Conservation (phyloP, 139 green algal species). For the Chlamydomonas eustigma region DNA sequence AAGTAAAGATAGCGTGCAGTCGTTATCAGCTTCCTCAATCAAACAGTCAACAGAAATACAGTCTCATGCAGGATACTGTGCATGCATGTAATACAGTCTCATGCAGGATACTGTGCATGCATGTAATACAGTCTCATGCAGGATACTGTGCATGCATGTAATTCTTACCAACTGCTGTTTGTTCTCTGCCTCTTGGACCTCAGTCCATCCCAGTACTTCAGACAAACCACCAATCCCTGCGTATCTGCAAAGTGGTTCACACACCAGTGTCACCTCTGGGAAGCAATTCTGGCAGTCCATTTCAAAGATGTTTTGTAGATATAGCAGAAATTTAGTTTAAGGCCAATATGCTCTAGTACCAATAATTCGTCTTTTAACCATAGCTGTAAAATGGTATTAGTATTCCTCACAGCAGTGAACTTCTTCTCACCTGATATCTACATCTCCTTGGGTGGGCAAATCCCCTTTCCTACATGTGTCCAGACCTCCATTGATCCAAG, state of each 20-base stretch:
- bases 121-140: background rate
- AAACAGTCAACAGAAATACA: background rate
- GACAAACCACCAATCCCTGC: slow-evolving; percentile 84
- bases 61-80: background rate
- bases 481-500: slow-evolving; percentile 88
- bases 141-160: background rate
- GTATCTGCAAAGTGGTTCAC: slow-evolving; percentile 42
- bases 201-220: slow-evolving; percentile 81
- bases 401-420: too few relatives aligned
- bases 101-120: background rate
- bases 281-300: too few relatives aligned
- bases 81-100: background rate
- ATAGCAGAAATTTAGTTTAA: too few relatives aligned
- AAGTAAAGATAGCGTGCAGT: background rate
- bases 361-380: too few relatives aligned
- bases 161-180: slow-evolving; percentile 18
- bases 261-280: too few relatives aligned
- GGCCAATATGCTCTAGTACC: too few relatives aligned
- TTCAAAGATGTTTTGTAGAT: too few relatives aligned
- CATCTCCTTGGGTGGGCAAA: slow-evolving; percentile 46
- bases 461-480: slow-evolving; percentile 73
- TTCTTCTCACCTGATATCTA: slow-evolving; percentile 46
- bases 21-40: background rate
- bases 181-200: slow-evolving; percentile 70
- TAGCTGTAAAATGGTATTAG: too few relatives aligned